Evolutionary conservation across 352 stramenopile species (phyloP).

Genomic region (Phytopythium boreale): DNA sequence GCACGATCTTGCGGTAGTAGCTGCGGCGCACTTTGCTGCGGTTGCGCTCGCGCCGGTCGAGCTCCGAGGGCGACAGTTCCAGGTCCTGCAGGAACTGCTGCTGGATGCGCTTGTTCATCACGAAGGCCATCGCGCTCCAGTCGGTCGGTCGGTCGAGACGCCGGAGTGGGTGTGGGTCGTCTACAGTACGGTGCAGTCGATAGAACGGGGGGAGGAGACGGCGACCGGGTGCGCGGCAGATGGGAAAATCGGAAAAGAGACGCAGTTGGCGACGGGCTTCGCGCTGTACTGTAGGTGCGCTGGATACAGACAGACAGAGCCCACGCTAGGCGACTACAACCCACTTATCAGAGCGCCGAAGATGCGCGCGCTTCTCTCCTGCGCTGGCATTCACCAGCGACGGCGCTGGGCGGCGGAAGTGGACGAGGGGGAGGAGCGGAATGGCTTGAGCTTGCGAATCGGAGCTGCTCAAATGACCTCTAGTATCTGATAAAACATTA

Average conservation of each 20-base stretch:
- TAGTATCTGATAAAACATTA: neutral
- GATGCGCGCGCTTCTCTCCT: no score
- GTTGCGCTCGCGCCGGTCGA: slow-evolving; percentile 44
- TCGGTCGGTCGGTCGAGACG: neutral
- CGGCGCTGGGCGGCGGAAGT: no score
- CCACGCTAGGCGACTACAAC: no score
- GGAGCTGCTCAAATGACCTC: neutral
- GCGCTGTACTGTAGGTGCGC: neutral
- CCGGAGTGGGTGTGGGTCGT: neutral
- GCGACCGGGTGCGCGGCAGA: neutral
- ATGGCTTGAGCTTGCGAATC: neutral
- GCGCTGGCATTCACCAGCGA: neutral
- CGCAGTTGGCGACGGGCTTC: neutral
- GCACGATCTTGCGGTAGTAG: slow-evolving; percentile 58
- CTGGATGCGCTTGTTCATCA: slow-evolving; percentile 9
- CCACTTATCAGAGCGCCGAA: no score
- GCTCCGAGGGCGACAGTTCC: slow-evolving; percentile 31
- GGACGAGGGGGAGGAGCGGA: no score
- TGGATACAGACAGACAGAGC: neutral
- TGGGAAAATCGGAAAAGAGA: slow-evolving; percentile 7
- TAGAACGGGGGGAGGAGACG: neutral
- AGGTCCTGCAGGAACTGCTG: slow-evolving; percentile 11
- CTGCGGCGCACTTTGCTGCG: slow-evolving; percentile 47
- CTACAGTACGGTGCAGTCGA: neutral
- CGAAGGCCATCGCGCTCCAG: slow-evolving; percentile 1